A percentile compares a stretch with the other conserved stretches of the same genome.
Evolutionary conservation across 129 eudicot genomes (phyloP).

Genomic region (Chrysanthemum makinoi): DNA sequence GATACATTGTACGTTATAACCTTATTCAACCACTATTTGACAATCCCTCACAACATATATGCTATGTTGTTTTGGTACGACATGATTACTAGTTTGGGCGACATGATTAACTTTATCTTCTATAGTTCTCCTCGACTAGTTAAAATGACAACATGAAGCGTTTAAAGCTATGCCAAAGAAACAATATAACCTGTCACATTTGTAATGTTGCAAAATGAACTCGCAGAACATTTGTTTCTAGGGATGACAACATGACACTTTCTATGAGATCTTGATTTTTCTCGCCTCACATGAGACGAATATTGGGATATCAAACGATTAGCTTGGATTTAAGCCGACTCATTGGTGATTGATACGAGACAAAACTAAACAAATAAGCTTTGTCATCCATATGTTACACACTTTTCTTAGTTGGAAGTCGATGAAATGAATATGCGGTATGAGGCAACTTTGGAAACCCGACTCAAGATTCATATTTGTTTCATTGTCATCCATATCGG

Average conservation of each 20-base stretch:
- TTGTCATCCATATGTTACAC: too few relatives aligned
- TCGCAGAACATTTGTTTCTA: too few relatives aligned
- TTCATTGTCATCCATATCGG: not conserved
- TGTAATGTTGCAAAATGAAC: too few relatives aligned
- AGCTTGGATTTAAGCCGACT: too few relatives aligned
- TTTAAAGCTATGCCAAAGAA: not conserved
- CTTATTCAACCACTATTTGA: not conserved
- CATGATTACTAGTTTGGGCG: not conserved
- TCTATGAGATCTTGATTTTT: too few relatives aligned
- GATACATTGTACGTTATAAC: not conserved
- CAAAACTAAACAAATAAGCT: not conserved
- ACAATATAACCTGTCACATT: not conserved
- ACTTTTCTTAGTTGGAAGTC: not conserved
- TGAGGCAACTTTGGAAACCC: not conserved
- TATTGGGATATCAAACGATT: too few relatives aligned
- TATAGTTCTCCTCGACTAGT: not conserved
- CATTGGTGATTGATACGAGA: not conserved
- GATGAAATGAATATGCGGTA: not conserved
- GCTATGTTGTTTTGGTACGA: too few relatives aligned
- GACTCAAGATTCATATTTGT: slow-evolving; percentile 6
- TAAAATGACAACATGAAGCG: not conserved
- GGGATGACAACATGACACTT: too few relatives aligned
- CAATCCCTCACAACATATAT: too few relatives aligned
- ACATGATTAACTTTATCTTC: not conserved
- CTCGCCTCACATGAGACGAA: too few relatives aligned